Evolutionary conservation across 768 basidiomycete species (phyloP), one percentile per base, ranked within the genome.

Genomic region (Multifurca ochricompacta): DNA sequence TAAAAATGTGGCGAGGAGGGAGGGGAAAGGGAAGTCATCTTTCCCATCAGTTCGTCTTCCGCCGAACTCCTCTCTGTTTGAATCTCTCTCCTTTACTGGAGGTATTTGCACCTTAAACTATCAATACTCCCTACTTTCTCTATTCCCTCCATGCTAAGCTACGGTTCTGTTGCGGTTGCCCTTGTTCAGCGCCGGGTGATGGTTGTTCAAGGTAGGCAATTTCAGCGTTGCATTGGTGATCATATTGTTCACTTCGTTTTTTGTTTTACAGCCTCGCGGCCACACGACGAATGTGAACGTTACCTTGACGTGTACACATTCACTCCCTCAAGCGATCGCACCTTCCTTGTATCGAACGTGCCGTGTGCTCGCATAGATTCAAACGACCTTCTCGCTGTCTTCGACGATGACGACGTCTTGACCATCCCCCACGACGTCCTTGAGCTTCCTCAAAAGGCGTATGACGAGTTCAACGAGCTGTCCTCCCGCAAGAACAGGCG

Each of bases 291-390:
- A 35, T 70, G 71, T 41, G 83, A 87, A 40, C 76, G 70, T 48
- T 82, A 74, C 68, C 64, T 87, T 45, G 83, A 87, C 56, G 86
- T 87, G 14, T 74, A 77, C 62, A 80, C 80, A 3, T 87, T 77
- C 63, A 66, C 72, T 1, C 82, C 81, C 0, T 83, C 87, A 55
- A 82, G 81, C 39, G 77, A 79, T 50, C 75, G 82, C 54, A 69
- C 82, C 49, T 87, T 87, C 70, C 76, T 87, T 54, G 77, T 78
- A 0, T 76, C 79, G 2, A 66, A 74, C 28, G 74, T 79, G 18
- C 81, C 83, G 7, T 71, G 74, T 54, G 82, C 83, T 2, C 83
- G 86, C 66, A 85, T 87, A 58, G 64, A 75, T 7, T 65, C 77
- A 9, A 70, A 74, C 25, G 81, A 83, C 67, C 68, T 87, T 59